Conservation (phyloP, 2,329 filamentous ascomycete species). For the Pochonia chlamydosporia region DNA sequence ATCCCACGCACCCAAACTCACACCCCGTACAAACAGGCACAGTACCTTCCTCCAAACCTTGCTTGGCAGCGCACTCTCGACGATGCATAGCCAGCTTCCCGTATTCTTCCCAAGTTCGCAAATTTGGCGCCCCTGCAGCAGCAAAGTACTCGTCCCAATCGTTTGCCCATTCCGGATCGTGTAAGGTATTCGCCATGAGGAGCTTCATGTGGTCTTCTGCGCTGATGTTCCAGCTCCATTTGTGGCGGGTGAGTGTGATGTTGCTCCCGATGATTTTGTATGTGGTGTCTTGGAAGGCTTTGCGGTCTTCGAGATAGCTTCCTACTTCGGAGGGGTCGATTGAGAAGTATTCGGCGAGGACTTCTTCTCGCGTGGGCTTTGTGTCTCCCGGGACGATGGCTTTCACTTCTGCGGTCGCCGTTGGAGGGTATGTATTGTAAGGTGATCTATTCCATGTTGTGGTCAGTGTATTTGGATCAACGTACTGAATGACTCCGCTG, state of each 20-base stretch:
- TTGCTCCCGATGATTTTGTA: constrained; percentile 13
- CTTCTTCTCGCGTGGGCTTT: not conserved
- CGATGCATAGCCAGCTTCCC: constrained; percentile 16
- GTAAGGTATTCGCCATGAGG: constrained; percentile 15
- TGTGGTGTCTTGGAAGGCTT: constrained; percentile 1
- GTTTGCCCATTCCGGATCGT: constrained; percentile 13
- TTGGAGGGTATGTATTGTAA: not conserved
- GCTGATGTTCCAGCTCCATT: constrained; percentile 12
- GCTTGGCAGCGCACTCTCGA: constrained; percentile 9
- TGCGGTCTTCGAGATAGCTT: constrained; percentile 7
- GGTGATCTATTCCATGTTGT: not conserved
- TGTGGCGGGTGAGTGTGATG: constrained; percentile 11
- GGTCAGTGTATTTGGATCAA: not conserved
- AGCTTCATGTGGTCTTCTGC: constrained; percentile 13
- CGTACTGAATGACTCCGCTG: not conserved
- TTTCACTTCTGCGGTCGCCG: not conserved
- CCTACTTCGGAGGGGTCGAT: constrained; percentile 9
- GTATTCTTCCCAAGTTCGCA: constrained; percentile 20
- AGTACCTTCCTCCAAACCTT: constrained; percentile 4
- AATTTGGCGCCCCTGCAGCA: constrained; percentile 12
- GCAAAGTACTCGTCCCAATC: constrained; percentile 20
- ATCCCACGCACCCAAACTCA: constrained; percentile 9
- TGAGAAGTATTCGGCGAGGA: constrained; percentile 8
- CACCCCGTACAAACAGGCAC: constrained; percentile 10
- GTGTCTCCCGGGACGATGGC: not conserved